Conservation (phyloP, 2,329 filamentous ascomycete species). For the Penicillium sclerotigenum region DNA sequence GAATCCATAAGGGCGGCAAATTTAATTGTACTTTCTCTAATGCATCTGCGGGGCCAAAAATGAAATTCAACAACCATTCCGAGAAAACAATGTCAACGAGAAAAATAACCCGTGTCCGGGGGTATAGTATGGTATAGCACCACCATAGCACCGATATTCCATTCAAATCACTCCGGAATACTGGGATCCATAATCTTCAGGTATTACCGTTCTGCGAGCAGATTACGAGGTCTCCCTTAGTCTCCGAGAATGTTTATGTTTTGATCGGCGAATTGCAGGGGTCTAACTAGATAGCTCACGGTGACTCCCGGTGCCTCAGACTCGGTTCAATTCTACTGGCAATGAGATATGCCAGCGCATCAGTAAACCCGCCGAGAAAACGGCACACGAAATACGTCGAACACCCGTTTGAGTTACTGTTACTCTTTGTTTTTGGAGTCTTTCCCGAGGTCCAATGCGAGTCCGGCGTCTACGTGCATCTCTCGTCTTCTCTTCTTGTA, state of each 20-base stretch:
- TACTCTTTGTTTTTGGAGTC: neutral
- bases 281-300: constrained; percentile 5
- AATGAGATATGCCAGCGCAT: constrained; percentile 87
- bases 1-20: constrained; percentile 16
- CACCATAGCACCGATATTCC: neutral
- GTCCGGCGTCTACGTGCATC: neutral
- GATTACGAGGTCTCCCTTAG: neutral
- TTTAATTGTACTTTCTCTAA: constrained; percentile 5
- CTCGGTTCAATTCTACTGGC: constrained; percentile 58
- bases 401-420: constrained; percentile 1
- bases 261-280: constrained; percentile 34
- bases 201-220: neutral
- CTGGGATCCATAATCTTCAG: neutral
- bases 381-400: neutral
- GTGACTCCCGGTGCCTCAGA: constrained; percentile 12
- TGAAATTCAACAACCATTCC: neutral
- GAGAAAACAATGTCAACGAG: neutral
- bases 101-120: neutral
- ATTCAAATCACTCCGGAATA: neutral
- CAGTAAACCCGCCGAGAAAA: constrained; percentile 38
- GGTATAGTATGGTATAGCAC: neutral
- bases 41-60: constrained; percentile 18
- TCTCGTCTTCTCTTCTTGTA: neutral
- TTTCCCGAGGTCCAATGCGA: neutral
- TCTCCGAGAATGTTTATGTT: constrained; percentile 11